These are phyloP conservation scores for Trichophyton verrucosum DNA, from an alignment of 2,329 filamentous ascomycete species.

Conservation along the genomic window DNA sequence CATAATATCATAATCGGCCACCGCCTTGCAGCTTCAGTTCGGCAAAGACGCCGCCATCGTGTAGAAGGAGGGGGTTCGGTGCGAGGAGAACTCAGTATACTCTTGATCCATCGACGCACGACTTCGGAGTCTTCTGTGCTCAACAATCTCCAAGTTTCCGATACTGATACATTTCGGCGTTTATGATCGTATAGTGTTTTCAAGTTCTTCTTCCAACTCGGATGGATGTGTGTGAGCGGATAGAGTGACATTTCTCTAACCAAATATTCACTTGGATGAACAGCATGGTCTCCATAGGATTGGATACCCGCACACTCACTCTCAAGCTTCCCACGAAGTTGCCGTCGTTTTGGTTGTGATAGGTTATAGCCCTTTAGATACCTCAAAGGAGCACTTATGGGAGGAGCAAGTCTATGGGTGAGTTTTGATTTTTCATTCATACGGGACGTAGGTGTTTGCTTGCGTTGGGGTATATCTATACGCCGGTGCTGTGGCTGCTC, in stretches of 20 bases:
- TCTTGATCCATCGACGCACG: not conserved
- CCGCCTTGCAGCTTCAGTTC: conserved; percentile 7
- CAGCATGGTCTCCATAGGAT: not conserved
- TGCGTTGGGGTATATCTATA: not conserved
- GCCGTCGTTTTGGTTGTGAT: not conserved
- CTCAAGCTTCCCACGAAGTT: not conserved
- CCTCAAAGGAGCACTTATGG: not conserved
- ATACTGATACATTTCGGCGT: too few species aligned
- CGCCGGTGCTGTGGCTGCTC: not conserved
- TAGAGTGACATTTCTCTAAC: not conserved
- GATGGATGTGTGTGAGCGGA: not conserved
- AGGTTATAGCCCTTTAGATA: not conserved
- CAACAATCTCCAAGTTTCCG: not conserved
- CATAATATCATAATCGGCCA: conserved; percentile 37
- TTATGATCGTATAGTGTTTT: not conserved
- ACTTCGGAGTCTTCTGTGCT: not conserved
- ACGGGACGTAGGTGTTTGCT: not conserved
- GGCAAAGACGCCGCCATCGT: not conserved
- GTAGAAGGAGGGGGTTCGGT: not conserved
- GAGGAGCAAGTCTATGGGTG: not conserved
- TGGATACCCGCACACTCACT: not conserved
- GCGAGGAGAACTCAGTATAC: not conserved
- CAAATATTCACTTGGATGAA: not conserved
- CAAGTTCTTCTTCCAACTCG: not conserved
- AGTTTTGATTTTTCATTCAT: not conserved